Base-by-base conservation (phyloP, 768 basidiomycete genomes). In the Sistotremastrum suecicum region DNA sequence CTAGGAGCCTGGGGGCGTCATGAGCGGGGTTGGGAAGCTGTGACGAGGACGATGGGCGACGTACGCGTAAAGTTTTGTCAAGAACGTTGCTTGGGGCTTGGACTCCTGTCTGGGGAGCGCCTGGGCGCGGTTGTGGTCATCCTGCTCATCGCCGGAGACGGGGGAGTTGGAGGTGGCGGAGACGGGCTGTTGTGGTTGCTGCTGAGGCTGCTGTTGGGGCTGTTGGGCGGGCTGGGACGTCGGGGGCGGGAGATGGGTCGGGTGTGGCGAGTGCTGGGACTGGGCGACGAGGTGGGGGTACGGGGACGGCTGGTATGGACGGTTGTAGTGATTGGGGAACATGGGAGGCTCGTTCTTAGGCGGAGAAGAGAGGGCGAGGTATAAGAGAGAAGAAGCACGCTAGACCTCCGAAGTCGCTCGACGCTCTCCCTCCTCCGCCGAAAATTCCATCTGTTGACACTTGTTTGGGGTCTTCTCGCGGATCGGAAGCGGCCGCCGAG, bases 1-100 rank as follows among this genome's bases (percentile, higher is more conserved):
- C 88, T 59, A 90, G 78, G 42, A 90, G 79, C 43, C 87, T 90
- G 56, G 44, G 41, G 43, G 50, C 54, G 54, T 52, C 52, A 3
- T 30, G 11, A 34, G 37, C 12, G 34, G 34, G 7, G 28, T 7
- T 8, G 31, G 40, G 12, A 3, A 9, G 41, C 20, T 2, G 20
- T 20, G 20, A 20, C 20, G 20, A 20, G 20, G 20, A 20, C 20
- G 20, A 32, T 38, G 43, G n/a, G 34, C 6, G 33, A 80, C 84
- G 57, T 58, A 89, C 89, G 83, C 83, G 75, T 92, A 95, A 42
- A 95, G 76, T 72, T 92, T 94, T 63, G 90, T 95, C 58, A 95
- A 72, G 61, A 95, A 95, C n/a, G 90, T 92, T 0, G 87, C 83
- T 68, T 90, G 85, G 0, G 83, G 85, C 63, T 90, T 89, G 45